phyloP scores from a whole-genome alignment of 768 basidiomycete species.

The Mycena venus region DNA sequence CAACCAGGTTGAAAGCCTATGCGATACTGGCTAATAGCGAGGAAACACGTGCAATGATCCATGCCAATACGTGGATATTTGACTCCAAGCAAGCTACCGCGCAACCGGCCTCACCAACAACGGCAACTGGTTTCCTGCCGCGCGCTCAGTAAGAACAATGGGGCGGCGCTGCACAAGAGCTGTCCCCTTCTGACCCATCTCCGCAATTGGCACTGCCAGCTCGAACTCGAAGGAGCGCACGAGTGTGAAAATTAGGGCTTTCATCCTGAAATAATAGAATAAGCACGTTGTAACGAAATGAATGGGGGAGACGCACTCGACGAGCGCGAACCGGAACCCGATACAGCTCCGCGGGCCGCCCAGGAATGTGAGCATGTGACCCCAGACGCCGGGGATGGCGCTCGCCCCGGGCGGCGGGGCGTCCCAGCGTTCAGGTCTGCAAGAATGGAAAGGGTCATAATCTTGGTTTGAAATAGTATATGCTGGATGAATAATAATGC shows the following conservation, averaged over 20 bases:
- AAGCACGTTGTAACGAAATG: not conserved
- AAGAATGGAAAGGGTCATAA: too few relatives aligned
- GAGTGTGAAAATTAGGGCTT: conserved; percentile 8
- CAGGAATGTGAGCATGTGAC: conserved; percentile 54
- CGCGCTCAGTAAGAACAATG: not conserved
- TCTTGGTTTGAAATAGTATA: too few relatives aligned
- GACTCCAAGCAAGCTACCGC: not conserved
- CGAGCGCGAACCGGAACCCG: conserved; percentile 38
- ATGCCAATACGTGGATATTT: too few relatives aligned
- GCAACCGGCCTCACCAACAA: conserved; percentile 8
- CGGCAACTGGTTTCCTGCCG: conserved; percentile 22
- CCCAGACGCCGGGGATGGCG: conserved; percentile 55
- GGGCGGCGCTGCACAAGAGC: conserved; percentile 19
- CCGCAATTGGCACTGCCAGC: conserved; percentile 12
- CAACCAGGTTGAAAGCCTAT: too few relatives aligned
- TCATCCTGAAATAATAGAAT: not conserved
- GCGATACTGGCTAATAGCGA: too few relatives aligned
- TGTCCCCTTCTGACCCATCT: not conserved
- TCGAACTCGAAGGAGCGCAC: conserved; percentile 11
- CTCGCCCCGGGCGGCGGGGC: conserved; percentile 22
- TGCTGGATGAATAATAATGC: conserved; percentile 18
- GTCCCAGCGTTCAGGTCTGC: conserved; percentile 62
- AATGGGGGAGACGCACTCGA: not conserved
- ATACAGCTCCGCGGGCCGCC: conserved; percentile 63
- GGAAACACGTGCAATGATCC: too few relatives aligned